Evolutionary conservation across 805 yeast genomes (phyloP), one percentile per base, ranked within the genome.

Genomic region (Limtongia smithiae): DNA sequence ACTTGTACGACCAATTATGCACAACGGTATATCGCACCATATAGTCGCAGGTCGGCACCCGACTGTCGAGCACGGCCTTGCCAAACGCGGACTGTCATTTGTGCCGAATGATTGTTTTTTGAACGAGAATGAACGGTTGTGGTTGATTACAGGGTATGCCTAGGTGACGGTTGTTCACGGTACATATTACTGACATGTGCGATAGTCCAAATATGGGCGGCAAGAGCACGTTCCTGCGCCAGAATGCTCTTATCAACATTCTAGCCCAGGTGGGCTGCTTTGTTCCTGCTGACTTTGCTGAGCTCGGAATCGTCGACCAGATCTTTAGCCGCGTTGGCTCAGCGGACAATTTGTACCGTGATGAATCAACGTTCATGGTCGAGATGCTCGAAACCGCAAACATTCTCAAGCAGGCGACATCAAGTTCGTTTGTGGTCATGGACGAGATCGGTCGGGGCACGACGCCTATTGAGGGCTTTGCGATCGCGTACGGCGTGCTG

Each of bases 371-470:
- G 0, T 89, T 89, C 61, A 86, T 88, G 95, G 86, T 84, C 14
- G 96, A 89, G 60, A 87, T 89, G 95, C 73, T 82, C 34, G 96
- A 89, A 63, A 83, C 95, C 2, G 79, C 87, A 2, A 68, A 72
- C 37, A 87, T 89, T 31, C 64, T 89, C 32, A 70, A 76, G 33
- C 76, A 79, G 37, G 83, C 94, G 7, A 82, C 93, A 0, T 58
- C 69, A 1, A 69, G 74, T 31, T 86, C 96, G 0, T 68, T 89
- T 53, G 85, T 91, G 0, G 80, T 89, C 20, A 71, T 89, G 48
- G 96, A 89, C 66, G 96, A 89, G 61, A 80, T 89, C 20, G 96
- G 96, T 1, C 72, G 96, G 46, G 96, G 96, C 0, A 89, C 96
- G 0, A 83, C 94, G 47, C 82, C 87, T 0, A 72, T 71, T 44